Base-by-base conservation (phyloP, 305 asterid species). In the Solanum hybrid region DNA sequence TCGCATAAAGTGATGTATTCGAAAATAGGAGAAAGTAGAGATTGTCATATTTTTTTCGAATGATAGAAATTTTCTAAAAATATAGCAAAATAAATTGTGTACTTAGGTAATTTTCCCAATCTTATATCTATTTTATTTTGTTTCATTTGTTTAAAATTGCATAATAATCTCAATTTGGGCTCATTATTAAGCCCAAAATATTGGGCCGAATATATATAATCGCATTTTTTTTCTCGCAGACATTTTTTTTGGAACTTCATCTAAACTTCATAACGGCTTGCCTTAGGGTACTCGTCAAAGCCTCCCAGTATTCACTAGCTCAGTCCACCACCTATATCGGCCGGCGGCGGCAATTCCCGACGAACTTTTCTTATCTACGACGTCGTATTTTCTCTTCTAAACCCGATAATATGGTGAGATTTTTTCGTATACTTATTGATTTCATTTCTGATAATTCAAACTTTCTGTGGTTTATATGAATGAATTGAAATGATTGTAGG, bases 251-350 rank as follows among this genome's bases (percentile, higher is more conserved):
- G 71, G 35, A 81, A 40, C 32, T 81, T 15, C 64, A 81, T 45
- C 87, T 9, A 82, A 26, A 82, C 19, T 36, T 51, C 87, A 82
- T 29, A 82, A 82, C 72, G 73, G 87, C 87, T 82, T 82, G 15
- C 86, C 71, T 81, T 81, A 81, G 86, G 86, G 69, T 40, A 81
- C 37, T 81, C 15, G 37, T 81, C 6, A 81, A 81, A 81, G 87
- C 72, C 38, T 82, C 87, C 17, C 38, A 27, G 27, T 27, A 4
- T 42, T 45, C 72, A 82, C 72, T 82, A 27, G 17, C 38, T 45
- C 87, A 82, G 10, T 45, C 72, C 38, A 45, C 38, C 73, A 45
- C 40, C 26, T 45, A 2, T 26, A 26, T 80, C 26, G 36, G 37
- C 37, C 37, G 72, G 10, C 87, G 87, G 72, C 72, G 72, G 17